Base-by-base conservation (phyloP, 1,139 yeast species). In the Pichia norvegensis region DNA sequence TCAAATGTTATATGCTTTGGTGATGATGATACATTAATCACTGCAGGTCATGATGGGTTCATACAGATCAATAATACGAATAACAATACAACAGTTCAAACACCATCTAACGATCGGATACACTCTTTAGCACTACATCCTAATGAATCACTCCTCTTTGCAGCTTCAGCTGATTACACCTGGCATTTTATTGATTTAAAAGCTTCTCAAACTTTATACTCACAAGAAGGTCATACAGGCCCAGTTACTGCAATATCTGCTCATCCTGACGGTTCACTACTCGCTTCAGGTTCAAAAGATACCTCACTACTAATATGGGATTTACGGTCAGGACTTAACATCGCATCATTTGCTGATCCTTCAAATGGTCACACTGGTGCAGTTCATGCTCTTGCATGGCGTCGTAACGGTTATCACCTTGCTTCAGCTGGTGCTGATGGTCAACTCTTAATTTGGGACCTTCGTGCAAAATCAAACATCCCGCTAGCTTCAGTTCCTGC, bases 371-470 rank as follows among this genome's bases (percentile, higher is more conserved):
- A 92, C 61, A 74, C 78, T 6, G 74, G 79, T 47, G 87, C 88
- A 0, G 76, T 92, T 1, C 80, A 85, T 60, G 68, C 81, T 1
- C 61, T 81, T 40, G 90, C 78, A 53, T 90, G 95, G 83, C 71
- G 92, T 1, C 73, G 77, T 1, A 83, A 85, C 61, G 95, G 95
- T 0, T 73, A 73, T 55, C 81, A 83, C 46, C 58, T 88, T 5
- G 90, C 88, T 2, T 79, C 94, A 0, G 97, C 87, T 3, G 79
- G 95, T 50, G 95, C 86, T 0, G 97, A 90, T 63, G 80, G 90
- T 38, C 67, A 81, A 1, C 73, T 87, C 11, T 83, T 84, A 57
- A 70, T 90, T 1, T 92, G 97, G 97, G 98, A 92, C 64, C 47
- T 92, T 40, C 71, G 98, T 42, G 65, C 43, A 45, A 69, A 63